Evolutionary conservation across 2,329 filamentous ascomycete species (phyloP), one percentile per base, ranked within the genome.

Genomic region (Colletotrichum sp.): DNA sequence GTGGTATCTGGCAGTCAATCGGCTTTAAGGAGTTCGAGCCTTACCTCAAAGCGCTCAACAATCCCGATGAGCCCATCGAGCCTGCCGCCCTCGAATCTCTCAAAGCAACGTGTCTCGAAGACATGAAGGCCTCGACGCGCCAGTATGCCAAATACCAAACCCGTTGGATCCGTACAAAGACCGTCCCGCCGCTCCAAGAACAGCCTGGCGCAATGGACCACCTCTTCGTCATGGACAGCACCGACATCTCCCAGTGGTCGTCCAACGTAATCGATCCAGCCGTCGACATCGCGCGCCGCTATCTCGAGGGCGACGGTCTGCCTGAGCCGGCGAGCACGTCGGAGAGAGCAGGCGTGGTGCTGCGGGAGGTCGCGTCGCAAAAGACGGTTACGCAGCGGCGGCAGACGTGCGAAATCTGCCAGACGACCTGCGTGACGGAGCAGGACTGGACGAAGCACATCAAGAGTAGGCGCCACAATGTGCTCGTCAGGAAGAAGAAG

Each of bases 1-100:
- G 93, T 69, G 98, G 97, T 1, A 98, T 99, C 58, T 99, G 96
- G 96, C 94, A 98, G 69, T 97, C 96, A 2, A 99, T 99, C 77
- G 97, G 97, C 1, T 98, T 96, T 85, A 98, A 98, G 82, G 95
- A 99, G 82, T 94, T 99, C 81, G 90, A 94, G 73, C 89, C 91
- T 0, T 98, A 96, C 80, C 86, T 96, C 28, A 80, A 85, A 3
- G 89, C 90, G 2, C 75, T 87, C 16, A 79, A 85, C 78, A 8
- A 72, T 72, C 12, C 64, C 6, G 48, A 60, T 13, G 16, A 43
- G 73, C 79, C 78, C 9, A 71, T 78, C 69, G 77, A 80, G 32
- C 65, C 78, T 55, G 68, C 80, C 75, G 87, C 90, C 6, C 84
- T 94, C 2, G 87, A 90, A 24, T 86, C 87, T 21, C 83, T 96